Evolutionary conservation across 2,329 filamentous ascomycete species (phyloP), one percentile per base, ranked within the genome.

Genomic region (Pseudovirgaria hyperparasitica): DNA sequence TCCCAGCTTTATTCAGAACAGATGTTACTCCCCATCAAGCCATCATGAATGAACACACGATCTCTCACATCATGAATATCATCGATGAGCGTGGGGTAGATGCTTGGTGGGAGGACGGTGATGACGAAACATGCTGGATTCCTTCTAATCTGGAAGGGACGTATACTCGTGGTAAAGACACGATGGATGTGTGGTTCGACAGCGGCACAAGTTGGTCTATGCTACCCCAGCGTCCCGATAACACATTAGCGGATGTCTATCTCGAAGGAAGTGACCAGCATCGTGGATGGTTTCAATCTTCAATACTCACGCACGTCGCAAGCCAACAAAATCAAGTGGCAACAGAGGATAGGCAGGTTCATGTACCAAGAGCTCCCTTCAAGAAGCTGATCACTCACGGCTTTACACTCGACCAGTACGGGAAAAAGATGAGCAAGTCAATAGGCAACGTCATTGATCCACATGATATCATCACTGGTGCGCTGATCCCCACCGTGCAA

Each of bases 171-270:
- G 87, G 87, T 9, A 81, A 65, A 22, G 90, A 98, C 45, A 98
- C 90, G 0, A 98, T 98, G 90, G 90, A 98, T 52, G 90, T 98
- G 7, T 98, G 90, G 90, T 98, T 98, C 42, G 90, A 98, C 52
- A 96, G 90, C 39, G 90, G 90, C 5, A 93, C 81, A 26, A 93
- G 84, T 45, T 98, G 90, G 90, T 79, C 69, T 2, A 35, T 54
- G 3, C 51, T 53, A 15, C 45, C 40, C 6, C 48, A 40, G 17
- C 42, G 33, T 18, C 34, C 32, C 5, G 46, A 52, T 16, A 37
- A 48, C 29, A 38, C 75, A 50, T 35, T 62, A 14, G 84, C 84
- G 1, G 85, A 98, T 49, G 69, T 96, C 14, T 96, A 92, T 48
- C 68, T 96, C 3, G 90, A 98, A 58, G 90, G 90, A 17, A 82